phyloP scores from a whole-genome alignment of 2,329 filamentous ascomycete genomes.

The Exophiala mesophila region DNA sequence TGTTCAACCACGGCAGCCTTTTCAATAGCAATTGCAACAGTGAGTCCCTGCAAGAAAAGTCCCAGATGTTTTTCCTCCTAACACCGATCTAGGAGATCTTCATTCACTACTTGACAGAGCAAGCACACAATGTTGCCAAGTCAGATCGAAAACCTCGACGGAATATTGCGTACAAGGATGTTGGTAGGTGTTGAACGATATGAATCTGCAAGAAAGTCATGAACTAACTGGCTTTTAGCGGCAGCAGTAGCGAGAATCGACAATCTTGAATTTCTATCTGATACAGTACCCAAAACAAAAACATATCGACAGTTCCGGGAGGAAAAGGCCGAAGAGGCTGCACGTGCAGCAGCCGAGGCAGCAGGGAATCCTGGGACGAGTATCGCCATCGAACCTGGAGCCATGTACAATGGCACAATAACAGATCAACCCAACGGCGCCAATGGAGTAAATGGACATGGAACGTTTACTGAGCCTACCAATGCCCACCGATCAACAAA shows the following conservation, averaged over 20 bases:
- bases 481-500: constrained; percentile 14
- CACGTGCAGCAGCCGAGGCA: constrained; percentile 27
- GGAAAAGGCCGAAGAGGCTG: constrained; percentile 45
- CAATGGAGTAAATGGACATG: constrained; percentile 17
- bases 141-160: constrained; percentile 85
- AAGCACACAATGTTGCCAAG: constrained; percentile 82
- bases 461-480: constrained; percentile 1
- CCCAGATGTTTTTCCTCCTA: neutral
- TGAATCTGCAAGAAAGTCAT: too few relatives aligned
- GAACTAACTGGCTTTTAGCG: constrained; percentile 58
- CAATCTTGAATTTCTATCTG: constrained; percentile 89
- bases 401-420: constrained; percentile 20
- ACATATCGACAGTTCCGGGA: constrained; percentile 76
- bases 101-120: constrained; percentile 81
- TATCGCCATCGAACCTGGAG: constrained; percentile 27
- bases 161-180: constrained; percentile 93
- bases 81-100: constrained; percentile 71
- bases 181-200: constrained; percentile 66
- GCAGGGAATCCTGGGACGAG: constrained; percentile 28
- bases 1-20: constrained; percentile 95
- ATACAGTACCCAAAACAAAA: constrained; percentile 82
- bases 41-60: too few relatives aligned
- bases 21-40: constrained; percentile 84
- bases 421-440: constrained; percentile 17
- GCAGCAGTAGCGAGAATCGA: constrained; percentile 82